phyloP scores from a whole-genome alignment of 208 protist species.

The Crithidia expoeki region DNA sequence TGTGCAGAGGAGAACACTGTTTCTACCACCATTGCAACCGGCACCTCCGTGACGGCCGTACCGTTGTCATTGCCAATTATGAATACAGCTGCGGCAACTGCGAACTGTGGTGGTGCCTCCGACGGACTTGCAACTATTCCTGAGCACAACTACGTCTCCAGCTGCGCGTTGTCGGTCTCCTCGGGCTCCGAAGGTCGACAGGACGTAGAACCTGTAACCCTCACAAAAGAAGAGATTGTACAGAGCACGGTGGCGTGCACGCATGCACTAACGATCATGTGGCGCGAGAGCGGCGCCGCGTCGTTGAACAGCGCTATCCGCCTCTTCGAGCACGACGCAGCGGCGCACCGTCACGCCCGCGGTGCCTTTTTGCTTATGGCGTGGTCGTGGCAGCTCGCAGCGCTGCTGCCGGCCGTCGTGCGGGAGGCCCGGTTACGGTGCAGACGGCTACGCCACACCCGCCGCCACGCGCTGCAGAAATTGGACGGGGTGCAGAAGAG shows the following conservation, averaged over 20 bases:
- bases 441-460: conserved; percentile 14
- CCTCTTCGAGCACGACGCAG: conserved; percentile 53
- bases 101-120: neutral
- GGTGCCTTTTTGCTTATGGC: conserved; percentile 52
- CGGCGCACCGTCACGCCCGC: conserved; percentile 34
- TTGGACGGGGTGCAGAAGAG: conserved; percentile 15
- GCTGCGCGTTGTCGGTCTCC: conserved; percentile 2
- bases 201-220: neutral
- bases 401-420: conserved; percentile 35
- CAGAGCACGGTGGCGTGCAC: conserved; percentile 16
- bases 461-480: conserved; percentile 16
- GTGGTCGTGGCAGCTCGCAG: conserved; percentile 62
- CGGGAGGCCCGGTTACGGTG: conserved; percentile 14
- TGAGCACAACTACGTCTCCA: neutral
- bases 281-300: conserved; percentile 52
- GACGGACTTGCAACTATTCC: neutral
- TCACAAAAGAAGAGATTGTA: neutral
- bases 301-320: conserved; percentile 34
- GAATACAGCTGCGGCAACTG: neutral
- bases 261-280: conserved; percentile 54
- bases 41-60: neutral
- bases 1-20: neutral
- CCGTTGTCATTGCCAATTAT: neutral
- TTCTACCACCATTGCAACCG: neutral
- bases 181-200: neutral